Evolutionary conservation across 495 filamentous ascomycete species (phyloP).

Genomic region (Chlorociboria aeruginascens): DNA sequence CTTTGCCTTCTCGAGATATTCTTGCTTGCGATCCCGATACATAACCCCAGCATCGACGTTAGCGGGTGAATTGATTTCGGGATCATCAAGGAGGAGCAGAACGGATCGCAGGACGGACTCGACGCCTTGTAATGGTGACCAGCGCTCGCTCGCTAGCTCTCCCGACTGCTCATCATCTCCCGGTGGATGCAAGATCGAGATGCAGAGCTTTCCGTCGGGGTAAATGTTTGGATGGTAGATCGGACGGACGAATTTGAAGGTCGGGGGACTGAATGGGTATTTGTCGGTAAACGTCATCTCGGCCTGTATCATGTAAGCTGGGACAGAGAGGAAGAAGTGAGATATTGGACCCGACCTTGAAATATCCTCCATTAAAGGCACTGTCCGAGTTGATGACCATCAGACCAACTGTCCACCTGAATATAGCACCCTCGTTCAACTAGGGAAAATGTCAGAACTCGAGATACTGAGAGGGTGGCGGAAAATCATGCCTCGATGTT

Average conservation of each 20-base stretch:
- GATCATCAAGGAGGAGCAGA: slow-evolving; percentile 85
- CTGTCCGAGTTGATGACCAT: slow-evolving; percentile 89
- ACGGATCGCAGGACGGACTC: slow-evolving; percentile 91
- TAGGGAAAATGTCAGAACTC: slow-evolving; percentile 18
- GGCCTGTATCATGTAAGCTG: slow-evolving; percentile 31
- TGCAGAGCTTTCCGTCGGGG: slow-evolving; percentile 79
- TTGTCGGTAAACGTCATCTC: slow-evolving; percentile 78
- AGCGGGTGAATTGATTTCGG: slow-evolving; percentile 83
- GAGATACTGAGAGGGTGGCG: background rate
- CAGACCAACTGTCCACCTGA: slow-evolving; percentile 76
- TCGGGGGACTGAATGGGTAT: slow-evolving; percentile 87
- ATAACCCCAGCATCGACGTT: slow-evolving; percentile 90
- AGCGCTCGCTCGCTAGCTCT: slow-evolving; percentile 77
- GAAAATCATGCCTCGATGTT: slow-evolving; percentile 46
- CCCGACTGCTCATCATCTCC: slow-evolving; percentile 89
- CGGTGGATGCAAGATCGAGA: slow-evolving; percentile 88
- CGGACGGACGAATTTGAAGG: slow-evolving; percentile 74
- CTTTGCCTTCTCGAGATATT: slow-evolving; percentile 57
- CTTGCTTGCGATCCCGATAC: slow-evolving; percentile 56
- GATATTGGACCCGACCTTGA: slow-evolving; percentile 38
- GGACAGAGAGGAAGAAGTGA: background rate
- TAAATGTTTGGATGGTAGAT: slow-evolving; percentile 94
- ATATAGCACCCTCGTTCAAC: slow-evolving; percentile 65
- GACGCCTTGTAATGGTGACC: slow-evolving; percentile 84
- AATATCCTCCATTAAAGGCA: slow-evolving; percentile 84